These are phyloP conservation scores for Lactarius indigo DNA, from an alignment of 768 basidiomycete genomes.

Conservation along the genomic window DNA sequence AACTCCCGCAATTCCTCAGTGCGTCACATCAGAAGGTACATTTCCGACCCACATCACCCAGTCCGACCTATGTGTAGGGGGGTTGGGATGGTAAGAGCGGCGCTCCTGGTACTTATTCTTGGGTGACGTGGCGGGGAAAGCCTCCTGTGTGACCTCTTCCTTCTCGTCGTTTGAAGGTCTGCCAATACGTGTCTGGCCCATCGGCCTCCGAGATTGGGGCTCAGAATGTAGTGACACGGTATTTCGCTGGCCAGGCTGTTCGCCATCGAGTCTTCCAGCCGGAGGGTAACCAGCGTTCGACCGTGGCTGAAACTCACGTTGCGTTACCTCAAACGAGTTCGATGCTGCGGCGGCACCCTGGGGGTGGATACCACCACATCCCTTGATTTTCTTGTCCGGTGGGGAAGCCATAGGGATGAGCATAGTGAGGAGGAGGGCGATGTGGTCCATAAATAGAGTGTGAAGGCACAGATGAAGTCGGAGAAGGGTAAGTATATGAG, in stretches of 20 bases:
- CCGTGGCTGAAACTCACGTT: constrained; percentile 34
- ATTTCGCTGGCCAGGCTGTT: constrained; percentile 4
- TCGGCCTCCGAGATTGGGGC: not conserved
- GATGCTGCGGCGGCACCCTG: not conserved
- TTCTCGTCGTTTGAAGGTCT: not conserved
- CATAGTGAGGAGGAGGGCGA: constrained; percentile 37
- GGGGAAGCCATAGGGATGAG: constrained; percentile 30
- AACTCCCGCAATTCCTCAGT: constrained; percentile 86
- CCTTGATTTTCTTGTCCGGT: constrained; percentile 41
- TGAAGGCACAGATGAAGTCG: constrained; percentile 33
- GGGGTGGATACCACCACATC: constrained; percentile 52
- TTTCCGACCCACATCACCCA: constrained; percentile 99
- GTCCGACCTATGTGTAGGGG: constrained; percentile 72
- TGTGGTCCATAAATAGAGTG: constrained; percentile 40
- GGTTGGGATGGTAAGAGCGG: constrained; percentile 64
- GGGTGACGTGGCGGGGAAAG: not conserved
- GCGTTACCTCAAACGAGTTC: constrained; percentile 31
- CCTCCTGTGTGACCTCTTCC: not conserved
- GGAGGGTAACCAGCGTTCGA: constrained; percentile 35
- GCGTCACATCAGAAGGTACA: constrained; percentile 75
- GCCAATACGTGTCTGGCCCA: not conserved
- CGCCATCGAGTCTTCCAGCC: not conserved
- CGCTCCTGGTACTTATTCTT: constrained; percentile 33
- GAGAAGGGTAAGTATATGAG: constrained; percentile 39
- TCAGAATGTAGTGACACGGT: not conserved